Conservation (phyloP, 352 stramenopile genomes). For the Paralagenidium karlingii region DNA sequence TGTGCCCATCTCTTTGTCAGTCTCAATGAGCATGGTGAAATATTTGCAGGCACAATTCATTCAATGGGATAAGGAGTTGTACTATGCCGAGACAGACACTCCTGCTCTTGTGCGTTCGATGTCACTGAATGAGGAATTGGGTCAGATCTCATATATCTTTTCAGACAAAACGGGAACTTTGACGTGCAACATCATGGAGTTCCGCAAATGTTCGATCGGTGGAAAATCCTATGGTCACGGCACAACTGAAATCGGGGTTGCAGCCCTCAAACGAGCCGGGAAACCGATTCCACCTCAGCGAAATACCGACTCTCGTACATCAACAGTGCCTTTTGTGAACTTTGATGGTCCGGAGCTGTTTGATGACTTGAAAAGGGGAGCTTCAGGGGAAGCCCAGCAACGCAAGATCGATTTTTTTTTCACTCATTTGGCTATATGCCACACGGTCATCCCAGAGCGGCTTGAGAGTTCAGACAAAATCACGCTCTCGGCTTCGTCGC, state of each 20-base stretch:
- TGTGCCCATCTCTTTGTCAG: constrained; percentile 95
- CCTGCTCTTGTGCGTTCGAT: constrained; percentile 87
- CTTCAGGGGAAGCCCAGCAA: constrained; percentile 28
- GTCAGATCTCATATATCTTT: constrained; percentile 98
- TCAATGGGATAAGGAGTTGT: constrained; percentile 91
- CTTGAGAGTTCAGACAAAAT: constrained; percentile 48
- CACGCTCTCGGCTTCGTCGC: constrained; percentile 59
- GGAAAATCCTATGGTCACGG: constrained; percentile 82
- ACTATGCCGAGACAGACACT: constrained; percentile 78
- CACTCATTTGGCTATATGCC: constrained; percentile 79
- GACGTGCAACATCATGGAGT: constrained; percentile 99
- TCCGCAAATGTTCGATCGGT: constrained; percentile 87
- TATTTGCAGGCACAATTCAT: constrained; percentile 92
- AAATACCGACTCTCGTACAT: constrained; percentile 6
- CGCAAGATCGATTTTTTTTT: constrained; percentile 67
- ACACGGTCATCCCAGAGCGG: constrained; percentile 97
- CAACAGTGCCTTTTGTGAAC: constrained; percentile 53
- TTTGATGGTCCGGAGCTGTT: constrained; percentile 60
- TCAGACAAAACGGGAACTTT: constrained; percentile 99
- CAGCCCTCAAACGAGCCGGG: constrained; percentile 42
- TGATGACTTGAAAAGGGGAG: constrained; percentile 48
- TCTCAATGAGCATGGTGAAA: constrained; percentile 95
- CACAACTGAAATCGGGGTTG: constrained; percentile 70
- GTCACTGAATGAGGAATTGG: constrained; percentile 91
- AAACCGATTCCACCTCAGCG: constrained; percentile 27